Conservation (phyloP, 1,284 basidiomycete species). For the Xerocomus nothofagi region DNA sequence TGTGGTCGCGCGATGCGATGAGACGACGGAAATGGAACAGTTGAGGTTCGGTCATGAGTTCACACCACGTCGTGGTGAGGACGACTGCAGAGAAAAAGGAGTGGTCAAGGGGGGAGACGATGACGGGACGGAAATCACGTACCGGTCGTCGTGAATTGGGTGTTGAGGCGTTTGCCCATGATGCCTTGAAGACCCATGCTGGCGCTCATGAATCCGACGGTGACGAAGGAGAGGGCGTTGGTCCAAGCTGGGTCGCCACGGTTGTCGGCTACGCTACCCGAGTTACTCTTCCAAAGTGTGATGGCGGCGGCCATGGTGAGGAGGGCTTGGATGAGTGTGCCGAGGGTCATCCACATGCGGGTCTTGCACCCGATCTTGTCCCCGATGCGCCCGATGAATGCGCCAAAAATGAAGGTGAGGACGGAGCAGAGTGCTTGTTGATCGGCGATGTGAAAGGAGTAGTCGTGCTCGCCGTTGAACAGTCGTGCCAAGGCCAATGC, state of each 20-base stretch:
- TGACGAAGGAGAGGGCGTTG: slow-evolving; percentile 62
- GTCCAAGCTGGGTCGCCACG: slow-evolving; percentile 70
- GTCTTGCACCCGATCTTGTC: slow-evolving; percentile 70
- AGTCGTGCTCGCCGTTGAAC: slow-evolving; percentile 60
- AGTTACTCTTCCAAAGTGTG: slow-evolving; percentile 61
- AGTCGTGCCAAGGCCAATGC: slow-evolving; percentile 61
- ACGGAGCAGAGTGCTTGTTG: slow-evolving; percentile 80
- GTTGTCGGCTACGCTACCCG: slow-evolving; percentile 51
- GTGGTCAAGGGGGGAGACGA: not conserved
- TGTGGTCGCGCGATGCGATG: slow-evolving; percentile 70
- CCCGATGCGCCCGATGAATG: slow-evolving; percentile 69
- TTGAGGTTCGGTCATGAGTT: slow-evolving; percentile 77
- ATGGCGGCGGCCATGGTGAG: slow-evolving; percentile 74
- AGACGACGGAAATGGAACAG: slow-evolving; percentile 56
- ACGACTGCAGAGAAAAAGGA: slow-evolving; percentile 45
- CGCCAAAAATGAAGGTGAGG: slow-evolving; percentile 70
- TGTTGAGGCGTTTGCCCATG: slow-evolving; percentile 73
- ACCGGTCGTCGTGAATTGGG: slow-evolving; percentile 79
- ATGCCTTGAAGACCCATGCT: slow-evolving; percentile 83
- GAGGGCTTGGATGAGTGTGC: slow-evolving; percentile 73
- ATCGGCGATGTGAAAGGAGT: slow-evolving; percentile 71
- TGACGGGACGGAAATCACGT: slow-evolving; percentile 20
- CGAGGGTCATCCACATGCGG: slow-evolving; percentile 71
- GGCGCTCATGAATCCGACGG: slow-evolving; percentile 75
- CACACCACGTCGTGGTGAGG: slow-evolving; percentile 83